Percentiles rank a stretch among this genome's conserved stretches.
Evolutionary conservation across 2,329 filamentous ascomycete species (phyloP).

Genomic region (Fusarium sp.): DNA sequence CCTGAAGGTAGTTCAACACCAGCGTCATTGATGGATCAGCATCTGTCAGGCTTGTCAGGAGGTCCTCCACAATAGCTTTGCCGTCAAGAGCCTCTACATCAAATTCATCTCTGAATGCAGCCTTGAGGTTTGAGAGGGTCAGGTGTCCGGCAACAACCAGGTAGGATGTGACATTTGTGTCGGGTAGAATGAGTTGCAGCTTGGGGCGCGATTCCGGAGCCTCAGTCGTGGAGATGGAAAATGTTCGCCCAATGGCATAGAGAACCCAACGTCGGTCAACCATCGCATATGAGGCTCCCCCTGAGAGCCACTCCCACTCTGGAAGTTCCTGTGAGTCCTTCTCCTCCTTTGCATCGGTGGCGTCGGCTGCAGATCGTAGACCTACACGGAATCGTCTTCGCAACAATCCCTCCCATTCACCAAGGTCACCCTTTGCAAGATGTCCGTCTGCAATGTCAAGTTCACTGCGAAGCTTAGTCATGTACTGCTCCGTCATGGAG

Average conservation of each 20-base stretch:
- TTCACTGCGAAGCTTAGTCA: conserved; percentile 60
- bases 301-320: conserved; percentile 66
- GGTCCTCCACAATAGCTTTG: conserved; percentile 68
- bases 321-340: conserved; percentile 50
- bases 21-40: conserved; percentile 78
- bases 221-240: conserved; percentile 64
- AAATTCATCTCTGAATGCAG: conserved; percentile 67
- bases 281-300: conserved; percentile 62
- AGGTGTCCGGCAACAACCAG: conserved; percentile 72
- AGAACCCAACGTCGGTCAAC: conserved; percentile 76
- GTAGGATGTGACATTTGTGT: conserved; percentile 70
- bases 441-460: conserved; percentile 63
- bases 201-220: conserved; percentile 55
- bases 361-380: conserved; percentile 43
- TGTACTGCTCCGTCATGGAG: conserved; percentile 64
- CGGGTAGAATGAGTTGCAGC: conserved; percentile 58
- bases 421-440: conserved; percentile 61
- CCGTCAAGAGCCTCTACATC: conserved; percentile 59
- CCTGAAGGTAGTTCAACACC: conserved; percentile 73
- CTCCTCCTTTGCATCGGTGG: conserved; percentile 42
- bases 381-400: conserved; percentile 64
- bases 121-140: conserved; percentile 69
- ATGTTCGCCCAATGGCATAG: conserved; percentile 72
- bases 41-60: conserved; percentile 72
- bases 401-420: conserved; percentile 64